Evolutionary conservation across 345 rosid genomes (phyloP).

Genomic region (Pistacia integerrima): DNA sequence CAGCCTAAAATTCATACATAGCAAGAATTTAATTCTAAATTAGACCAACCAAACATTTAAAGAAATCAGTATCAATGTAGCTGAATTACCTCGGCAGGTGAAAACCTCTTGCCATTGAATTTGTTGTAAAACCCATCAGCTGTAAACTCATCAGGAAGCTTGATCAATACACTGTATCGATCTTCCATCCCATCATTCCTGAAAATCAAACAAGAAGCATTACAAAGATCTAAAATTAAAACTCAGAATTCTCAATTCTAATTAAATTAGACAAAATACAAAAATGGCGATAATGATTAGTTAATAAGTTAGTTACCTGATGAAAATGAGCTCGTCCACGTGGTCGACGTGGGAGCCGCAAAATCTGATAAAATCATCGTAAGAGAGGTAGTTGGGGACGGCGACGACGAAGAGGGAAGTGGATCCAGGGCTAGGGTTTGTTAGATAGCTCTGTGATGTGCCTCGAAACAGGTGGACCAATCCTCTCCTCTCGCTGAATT

Average conservation of each 20-base stretch:
- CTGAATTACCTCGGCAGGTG: constrained; percentile 73
- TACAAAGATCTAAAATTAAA: too few relatives aligned
- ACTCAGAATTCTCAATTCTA: too few relatives aligned
- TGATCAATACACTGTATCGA: constrained; percentile 76
- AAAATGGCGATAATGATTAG: not conserved
- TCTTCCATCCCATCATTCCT: constrained; percentile 97
- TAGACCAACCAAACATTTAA: not conserved
- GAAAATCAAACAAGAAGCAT: not conserved
- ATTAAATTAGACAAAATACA: not conserved
- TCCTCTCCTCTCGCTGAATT: constrained; percentile 70
- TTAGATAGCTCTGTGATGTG: constrained; percentile 59
- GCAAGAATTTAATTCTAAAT: not conserved
- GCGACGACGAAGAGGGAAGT: constrained; percentile 79
- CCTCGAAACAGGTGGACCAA: constrained; percentile 70
- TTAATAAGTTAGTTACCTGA: constrained; percentile 40
- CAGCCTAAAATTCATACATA: constrained; percentile 53
- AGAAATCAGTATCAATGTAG: not conserved
- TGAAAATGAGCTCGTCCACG: constrained; percentile 60
- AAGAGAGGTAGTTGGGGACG: constrained; percentile 80
- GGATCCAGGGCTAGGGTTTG: constrained; percentile 70
- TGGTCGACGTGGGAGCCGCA: constrained; percentile 48
- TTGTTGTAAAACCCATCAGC: constrained; percentile 63
- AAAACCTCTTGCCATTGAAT: constrained; percentile 70
- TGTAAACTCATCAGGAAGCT: constrained; percentile 51
- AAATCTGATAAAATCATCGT: constrained; percentile 73